A percentile compares a stretch with the other conserved stretches of the same genome.
Conservation (phyloP, 2,329 filamentous ascomycete genomes). For the Phaeosphaeria sp. region DNA sequence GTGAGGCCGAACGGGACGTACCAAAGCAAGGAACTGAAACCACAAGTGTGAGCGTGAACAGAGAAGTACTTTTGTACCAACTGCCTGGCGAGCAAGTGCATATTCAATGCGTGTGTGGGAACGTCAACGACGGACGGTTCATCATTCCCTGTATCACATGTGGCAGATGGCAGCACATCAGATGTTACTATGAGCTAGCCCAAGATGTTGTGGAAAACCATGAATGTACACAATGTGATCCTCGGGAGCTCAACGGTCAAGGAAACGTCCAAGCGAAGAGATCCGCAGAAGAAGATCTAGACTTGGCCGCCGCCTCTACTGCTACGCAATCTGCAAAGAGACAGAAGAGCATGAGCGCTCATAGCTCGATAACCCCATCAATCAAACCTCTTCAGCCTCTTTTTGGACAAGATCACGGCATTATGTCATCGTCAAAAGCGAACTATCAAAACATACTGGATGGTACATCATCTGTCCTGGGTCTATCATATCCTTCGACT, state of each 20-base stretch:
- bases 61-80: background rate
- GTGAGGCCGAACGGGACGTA: background rate
- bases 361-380: background rate
- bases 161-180: conserved; percentile 9
- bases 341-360: background rate
- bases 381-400: background rate
- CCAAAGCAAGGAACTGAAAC: background rate
- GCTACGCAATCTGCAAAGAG: background rate
- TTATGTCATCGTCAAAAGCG: background rate
- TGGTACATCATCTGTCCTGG: background rate
- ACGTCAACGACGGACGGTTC: conserved; percentile 3
- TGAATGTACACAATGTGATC: conserved; percentile 2
- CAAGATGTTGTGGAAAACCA: conserved; percentile 7
- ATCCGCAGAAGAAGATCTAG: background rate
- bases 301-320: background rate
- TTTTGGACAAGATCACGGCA: background rate
- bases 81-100: background rate
- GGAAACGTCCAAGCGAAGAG: background rate
- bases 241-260: background rate
- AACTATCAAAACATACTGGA: background rate
- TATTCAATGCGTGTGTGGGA: conserved; percentile 6
- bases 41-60: background rate
- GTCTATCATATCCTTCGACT: background rate
- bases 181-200: conserved; percentile 8
- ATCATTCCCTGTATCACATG: conserved; percentile 9